Conservation (phyloP, 148 eudicot species). For the Spergularia bocconei region DNA sequence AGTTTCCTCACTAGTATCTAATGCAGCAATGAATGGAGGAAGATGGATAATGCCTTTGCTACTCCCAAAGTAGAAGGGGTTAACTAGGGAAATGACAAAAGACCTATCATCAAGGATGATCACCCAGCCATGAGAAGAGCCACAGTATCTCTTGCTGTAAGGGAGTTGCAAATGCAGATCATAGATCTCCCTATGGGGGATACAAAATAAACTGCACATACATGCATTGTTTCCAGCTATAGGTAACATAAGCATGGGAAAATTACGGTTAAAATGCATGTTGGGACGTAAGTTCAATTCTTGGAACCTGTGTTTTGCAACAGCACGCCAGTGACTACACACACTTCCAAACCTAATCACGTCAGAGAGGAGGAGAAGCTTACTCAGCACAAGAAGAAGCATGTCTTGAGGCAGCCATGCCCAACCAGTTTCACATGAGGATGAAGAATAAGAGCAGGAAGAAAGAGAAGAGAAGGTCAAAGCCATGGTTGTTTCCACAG, state of each 20-base stretch:
- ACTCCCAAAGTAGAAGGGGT: conserved; percentile 21
- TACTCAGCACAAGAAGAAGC: conserved; percentile 16
- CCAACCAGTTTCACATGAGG: conserved; percentile 9
- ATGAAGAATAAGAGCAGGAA: not conserved
- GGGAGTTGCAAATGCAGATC: conserved; percentile 17
- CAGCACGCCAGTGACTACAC: conserved; percentile 13
- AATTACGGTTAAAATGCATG: conserved; percentile 6
- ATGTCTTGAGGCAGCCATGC: conserved; percentile 9
- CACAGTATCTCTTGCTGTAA: conserved; percentile 16
- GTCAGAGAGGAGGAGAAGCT: conserved; percentile 14
- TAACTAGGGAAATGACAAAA: conserved; percentile 8
- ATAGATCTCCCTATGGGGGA: conserved; percentile 6
- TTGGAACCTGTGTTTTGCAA: conserved; percentile 11
- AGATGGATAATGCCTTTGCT: conserved; percentile 12
- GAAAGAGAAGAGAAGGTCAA: not conserved
- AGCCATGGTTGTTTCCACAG: conserved; percentile 9
- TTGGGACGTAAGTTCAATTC: conserved; percentile 8
- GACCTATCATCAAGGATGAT: conserved; percentile 16
- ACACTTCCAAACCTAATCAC: conserved; percentile 15
- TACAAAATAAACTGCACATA: not conserved
- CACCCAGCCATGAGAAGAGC: conserved; percentile 26
- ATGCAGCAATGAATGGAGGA: conserved; percentile 23
- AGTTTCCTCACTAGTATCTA: conserved; percentile 2
- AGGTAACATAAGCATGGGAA: conserved; percentile 13
- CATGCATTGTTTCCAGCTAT: not conserved